phyloP scores from a whole-genome alignment of 192 early-diverging fungal genomes.

The Ambispora gerdemannii region DNA sequence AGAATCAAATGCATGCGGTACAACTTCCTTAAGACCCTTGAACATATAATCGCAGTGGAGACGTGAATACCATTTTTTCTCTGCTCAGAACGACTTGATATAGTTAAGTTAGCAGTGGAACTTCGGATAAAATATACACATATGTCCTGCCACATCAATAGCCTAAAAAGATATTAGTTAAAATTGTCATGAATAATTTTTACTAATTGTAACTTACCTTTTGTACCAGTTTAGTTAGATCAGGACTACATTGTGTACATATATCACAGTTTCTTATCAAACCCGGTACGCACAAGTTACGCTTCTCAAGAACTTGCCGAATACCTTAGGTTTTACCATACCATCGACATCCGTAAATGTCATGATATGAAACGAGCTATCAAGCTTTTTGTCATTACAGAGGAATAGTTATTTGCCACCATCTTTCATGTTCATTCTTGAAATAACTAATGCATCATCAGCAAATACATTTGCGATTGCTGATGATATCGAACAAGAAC shows the following conservation, averaged over 20 bases:
- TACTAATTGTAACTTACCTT: no score
- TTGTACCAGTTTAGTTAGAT: background rate
- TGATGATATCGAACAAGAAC: constrained; percentile 15
- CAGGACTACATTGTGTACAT: constrained; percentile 3
- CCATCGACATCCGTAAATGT: constrained; percentile 27
- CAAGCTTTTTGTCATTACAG: constrained; percentile 10
- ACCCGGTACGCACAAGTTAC: constrained; percentile 22
- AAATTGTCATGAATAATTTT: no score
- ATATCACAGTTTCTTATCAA: constrained; percentile 20
- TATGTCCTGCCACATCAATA: background rate
- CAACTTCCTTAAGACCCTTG: constrained; percentile 11
- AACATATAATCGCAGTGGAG: constrained; percentile 10
- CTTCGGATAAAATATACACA: constrained; percentile 13
- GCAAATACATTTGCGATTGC: constrained; percentile 11
- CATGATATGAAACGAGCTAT: constrained; percentile 22
- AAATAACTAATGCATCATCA: constrained; percentile 30
- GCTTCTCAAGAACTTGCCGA: constrained; percentile 27
- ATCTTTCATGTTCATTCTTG: constrained; percentile 29
- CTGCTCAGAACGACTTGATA: background rate
- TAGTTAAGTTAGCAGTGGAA: constrained; percentile 3
- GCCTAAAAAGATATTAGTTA: no score
- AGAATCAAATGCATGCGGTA: constrained; percentile 11
- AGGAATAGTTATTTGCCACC: constrained; percentile 23
- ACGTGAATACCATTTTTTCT: background rate
- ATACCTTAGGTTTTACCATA: constrained; percentile 34